phyloP scores from a whole-genome alignment of 2,329 filamentous ascomycete species.

The Calonectria hawksworthii region DNA sequence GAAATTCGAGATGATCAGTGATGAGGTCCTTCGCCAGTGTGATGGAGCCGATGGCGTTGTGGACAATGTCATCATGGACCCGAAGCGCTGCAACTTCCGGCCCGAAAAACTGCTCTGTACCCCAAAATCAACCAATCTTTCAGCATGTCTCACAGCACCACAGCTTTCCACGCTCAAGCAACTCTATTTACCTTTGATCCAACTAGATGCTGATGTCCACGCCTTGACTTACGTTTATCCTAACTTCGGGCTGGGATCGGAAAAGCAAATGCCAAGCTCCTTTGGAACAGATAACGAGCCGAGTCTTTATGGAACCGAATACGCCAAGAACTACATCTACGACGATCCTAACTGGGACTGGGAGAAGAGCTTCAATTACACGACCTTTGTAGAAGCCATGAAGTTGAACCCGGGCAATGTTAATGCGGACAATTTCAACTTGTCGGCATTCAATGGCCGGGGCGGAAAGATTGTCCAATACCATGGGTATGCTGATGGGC shows the following conservation, averaged over 20 bases:
- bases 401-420: neutral
- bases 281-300: neutral
- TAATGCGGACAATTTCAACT: neutral
- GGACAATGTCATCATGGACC: neutral
- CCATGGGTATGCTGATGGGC: neutral
- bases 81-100: neutral
- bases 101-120: neutral
- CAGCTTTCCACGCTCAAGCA: neutral
- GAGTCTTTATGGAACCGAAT: neutral
- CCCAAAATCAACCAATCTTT: neutral
- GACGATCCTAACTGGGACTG: neutral
- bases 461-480: neutral
- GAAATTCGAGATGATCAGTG: neutral
- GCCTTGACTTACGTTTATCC: neutral
- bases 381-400: neutral
- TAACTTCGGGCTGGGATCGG: neutral
- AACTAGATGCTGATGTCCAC: neutral
- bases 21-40: neutral
- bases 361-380: slow-evolving; percentile 1
- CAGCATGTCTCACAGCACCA: neutral
- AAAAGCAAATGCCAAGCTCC: neutral
- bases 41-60: neutral
- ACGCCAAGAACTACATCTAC: slow-evolving; percentile 1
- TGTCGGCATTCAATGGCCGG: neutral
- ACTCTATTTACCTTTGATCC: neutral